Conservation (phyloP, 1,284 basidiomycete species). For the Exobasidium cylindrosporum region DNA sequence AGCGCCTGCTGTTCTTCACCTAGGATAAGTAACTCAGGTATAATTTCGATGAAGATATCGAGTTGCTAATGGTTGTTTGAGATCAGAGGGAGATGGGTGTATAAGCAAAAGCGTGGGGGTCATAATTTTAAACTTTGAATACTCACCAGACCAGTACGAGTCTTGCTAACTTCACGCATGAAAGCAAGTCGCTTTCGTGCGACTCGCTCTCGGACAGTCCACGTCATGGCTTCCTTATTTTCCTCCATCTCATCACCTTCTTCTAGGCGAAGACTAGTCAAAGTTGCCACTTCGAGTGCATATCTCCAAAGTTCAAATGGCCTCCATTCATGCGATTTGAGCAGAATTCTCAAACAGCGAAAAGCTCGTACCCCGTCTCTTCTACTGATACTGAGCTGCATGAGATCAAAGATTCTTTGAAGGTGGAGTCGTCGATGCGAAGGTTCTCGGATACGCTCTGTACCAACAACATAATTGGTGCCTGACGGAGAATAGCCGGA, state of each 20-base stretch:
- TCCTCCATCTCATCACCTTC: slow-evolving; percentile 1
- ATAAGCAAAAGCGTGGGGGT: neutral
- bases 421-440: slow-evolving; percentile 8
- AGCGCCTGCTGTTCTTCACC: slow-evolving; percentile 5
- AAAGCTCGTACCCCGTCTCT: neutral
- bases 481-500: neutral
- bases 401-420: slow-evolving; percentile 1
- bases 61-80: too few relatives aligned
- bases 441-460: neutral
- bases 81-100: neutral
- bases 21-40: slow-evolving; percentile 5
- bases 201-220: neutral
- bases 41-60: slow-evolving; percentile 7
- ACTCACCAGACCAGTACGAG: neutral
- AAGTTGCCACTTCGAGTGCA: slow-evolving; percentile 5
- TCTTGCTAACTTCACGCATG: neutral
- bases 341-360: slow-evolving; percentile 3
- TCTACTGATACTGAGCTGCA: neutral
- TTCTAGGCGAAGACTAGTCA: neutral
- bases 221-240: neutral
- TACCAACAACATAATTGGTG: neutral
- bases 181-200: slow-evolving; percentile 1
- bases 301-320: slow-evolving; percentile 8
- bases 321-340: slow-evolving; percentile 8
- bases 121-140: neutral